phyloP scores from a whole-genome alignment of 306 rosid genomes.

The Malus orientalis region DNA sequence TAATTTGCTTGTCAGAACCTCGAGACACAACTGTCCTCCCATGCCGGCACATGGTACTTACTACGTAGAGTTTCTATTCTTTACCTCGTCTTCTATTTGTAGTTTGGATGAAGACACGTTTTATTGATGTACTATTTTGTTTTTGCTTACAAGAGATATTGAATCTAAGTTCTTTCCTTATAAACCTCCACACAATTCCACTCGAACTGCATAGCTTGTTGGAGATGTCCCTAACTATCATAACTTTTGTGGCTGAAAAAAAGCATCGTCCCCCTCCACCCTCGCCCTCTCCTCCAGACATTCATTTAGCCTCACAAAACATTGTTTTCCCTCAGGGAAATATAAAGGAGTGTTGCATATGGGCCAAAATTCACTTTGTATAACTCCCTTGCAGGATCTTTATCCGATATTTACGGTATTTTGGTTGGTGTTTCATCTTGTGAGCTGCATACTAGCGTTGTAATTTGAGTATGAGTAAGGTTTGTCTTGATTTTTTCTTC shows the following conservation, averaged over 20 bases:
- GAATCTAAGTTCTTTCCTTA: neutral
- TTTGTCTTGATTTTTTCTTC: neutral
- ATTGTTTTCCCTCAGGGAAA: neutral
- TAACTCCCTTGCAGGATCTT: neutral
- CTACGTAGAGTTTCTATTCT: neutral
- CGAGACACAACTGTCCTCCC: slow-evolving; percentile 44
- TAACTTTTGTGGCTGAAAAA: neutral
- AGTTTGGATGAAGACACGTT: neutral
- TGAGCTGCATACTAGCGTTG: neutral
- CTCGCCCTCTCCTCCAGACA: too few species aligned
- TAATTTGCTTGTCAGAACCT: slow-evolving; percentile 48
- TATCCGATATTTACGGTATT: neutral
- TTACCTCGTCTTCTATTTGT: neutral
- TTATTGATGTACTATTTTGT: neutral
- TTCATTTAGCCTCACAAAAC: neutral
- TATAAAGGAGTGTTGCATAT: neutral
- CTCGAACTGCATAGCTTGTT: neutral
- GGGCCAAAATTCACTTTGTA: neutral
- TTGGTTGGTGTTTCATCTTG: neutral
- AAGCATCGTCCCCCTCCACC: neutral
- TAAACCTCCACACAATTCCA: neutral
- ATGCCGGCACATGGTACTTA: slow-evolving; percentile 47
- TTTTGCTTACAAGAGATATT: neutral
- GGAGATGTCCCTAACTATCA: neutral
- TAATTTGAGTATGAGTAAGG: neutral